Evolutionary conservation across 2,329 filamentous ascomycete species (phyloP).

Genomic region (Apiospora aurea): DNA sequence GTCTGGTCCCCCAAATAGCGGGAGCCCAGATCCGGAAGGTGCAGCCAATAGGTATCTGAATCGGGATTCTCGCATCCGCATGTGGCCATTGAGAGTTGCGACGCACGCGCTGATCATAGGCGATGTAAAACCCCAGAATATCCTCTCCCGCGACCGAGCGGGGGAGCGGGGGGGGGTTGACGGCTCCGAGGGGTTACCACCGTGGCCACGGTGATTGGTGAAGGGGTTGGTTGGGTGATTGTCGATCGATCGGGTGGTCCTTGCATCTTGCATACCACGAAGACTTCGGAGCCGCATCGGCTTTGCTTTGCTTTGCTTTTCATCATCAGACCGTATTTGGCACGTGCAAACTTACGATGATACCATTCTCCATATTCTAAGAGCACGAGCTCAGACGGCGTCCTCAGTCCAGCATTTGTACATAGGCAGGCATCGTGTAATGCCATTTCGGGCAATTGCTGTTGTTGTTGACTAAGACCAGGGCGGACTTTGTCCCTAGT

Average conservation of each 20-base stretch:
- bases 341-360: not conserved
- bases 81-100: not conserved
- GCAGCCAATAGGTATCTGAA: not conserved
- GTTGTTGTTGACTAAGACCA: constrained; percentile 4
- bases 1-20: not conserved
- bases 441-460: not conserved
- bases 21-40: constrained; percentile 3
- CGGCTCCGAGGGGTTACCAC: not conserved
- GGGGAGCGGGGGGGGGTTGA: not conserved
- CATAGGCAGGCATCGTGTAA: not conserved
- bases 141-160: not conserved
- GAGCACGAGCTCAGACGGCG: not conserved
- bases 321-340: not conserved
- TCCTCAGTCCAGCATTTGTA: not conserved
- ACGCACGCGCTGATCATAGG: not conserved
- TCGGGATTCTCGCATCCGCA: not conserved
- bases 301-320: not conserved
- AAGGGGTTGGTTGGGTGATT: not conserved
- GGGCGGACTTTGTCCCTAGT: constrained; percentile 1
- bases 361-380: not conserved
- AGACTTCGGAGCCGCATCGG: not conserved
- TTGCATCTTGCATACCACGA: not conserved
- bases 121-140: not conserved
- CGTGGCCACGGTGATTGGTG: too few species aligned
- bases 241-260: not conserved